These are phyloP conservation scores for Aquilaria malaccensis DNA, from an alignment of 345 rosid genomes.

Conservation along the genomic window DNA sequence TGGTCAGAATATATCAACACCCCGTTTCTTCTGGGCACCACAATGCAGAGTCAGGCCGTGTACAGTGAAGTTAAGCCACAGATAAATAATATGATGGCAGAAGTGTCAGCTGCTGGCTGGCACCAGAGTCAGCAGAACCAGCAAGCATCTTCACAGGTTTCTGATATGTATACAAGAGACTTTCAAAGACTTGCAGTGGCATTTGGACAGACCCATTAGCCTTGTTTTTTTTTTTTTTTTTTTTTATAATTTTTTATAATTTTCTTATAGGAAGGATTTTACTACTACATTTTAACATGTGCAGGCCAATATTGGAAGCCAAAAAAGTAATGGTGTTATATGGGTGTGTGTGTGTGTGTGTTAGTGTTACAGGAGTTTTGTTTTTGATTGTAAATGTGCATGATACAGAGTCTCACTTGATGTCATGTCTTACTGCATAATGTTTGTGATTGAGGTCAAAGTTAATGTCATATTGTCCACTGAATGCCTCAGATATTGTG, in stretches of 20 bases:
- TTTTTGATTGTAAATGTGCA: constrained; percentile 20
- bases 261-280: too few relatives aligned
- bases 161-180: constrained; percentile 28
- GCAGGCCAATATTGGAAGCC: constrained; percentile 11
- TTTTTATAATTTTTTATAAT: background rate
- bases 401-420: constrained; percentile 12
- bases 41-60: constrained; percentile 25
- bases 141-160: constrained; percentile 16
- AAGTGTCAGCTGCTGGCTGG: constrained; percentile 16
- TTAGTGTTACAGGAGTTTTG: constrained; percentile 12
- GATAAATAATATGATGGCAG: constrained; percentile 16
- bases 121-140: constrained; percentile 18
- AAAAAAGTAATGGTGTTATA: background rate
- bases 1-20: constrained; percentile 46
- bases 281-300: constrained; percentile 1
- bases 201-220: constrained; percentile 31
- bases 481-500: too few relatives aligned
- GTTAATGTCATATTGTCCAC: too few relatives aligned
- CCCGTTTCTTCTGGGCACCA: constrained; percentile 28
- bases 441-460: background rate
- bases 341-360: constrained; percentile 2
- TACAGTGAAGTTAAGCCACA: constrained; percentile 28
- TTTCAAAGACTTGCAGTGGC: constrained; percentile 36
- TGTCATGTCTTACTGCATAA: constrained; percentile 5
- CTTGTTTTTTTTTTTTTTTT: constrained; percentile 6